Percentiles rank a stretch among this genome's conserved stretches.
Conservation (phyloP, 176 grass and related monocot genomes). For the Olyra latifolia region DNA sequence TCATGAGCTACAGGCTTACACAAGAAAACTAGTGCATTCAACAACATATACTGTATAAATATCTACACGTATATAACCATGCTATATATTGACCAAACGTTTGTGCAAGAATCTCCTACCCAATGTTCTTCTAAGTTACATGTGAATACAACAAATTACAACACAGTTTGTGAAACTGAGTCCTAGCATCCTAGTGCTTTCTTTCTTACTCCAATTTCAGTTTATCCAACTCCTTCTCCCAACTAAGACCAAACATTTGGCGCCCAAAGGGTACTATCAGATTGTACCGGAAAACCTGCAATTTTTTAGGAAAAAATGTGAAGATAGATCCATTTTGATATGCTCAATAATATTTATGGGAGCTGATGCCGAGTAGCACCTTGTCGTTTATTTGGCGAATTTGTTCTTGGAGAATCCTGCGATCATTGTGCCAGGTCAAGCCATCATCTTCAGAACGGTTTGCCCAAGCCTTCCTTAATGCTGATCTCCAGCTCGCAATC, state of each 20-base stretch:
- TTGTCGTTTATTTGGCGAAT: constrained; percentile 81
- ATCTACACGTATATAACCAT: neutral
- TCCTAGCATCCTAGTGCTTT: neutral
- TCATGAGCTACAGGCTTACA: neutral
- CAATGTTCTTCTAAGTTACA: constrained; percentile 29
- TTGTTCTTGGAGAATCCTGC: constrained; percentile 50
- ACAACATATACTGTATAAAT: neutral
- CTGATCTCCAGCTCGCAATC: constrained; percentile 54
- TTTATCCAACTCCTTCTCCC: constrained; percentile 84
- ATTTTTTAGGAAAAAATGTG: neutral
- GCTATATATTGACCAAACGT: neutral
- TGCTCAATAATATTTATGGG: no score
- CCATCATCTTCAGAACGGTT: constrained; percentile 33
- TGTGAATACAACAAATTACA: constrained; percentile 18
- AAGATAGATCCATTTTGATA: neutral
- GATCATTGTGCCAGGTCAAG: constrained; percentile 48
- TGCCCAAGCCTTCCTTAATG: constrained; percentile 58
- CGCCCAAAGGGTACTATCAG: constrained; percentile 82
- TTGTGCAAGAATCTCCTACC: constrained; percentile 10
- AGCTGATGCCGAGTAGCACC: constrained; percentile 31
- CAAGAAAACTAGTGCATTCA: neutral
- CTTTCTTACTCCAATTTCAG: constrained; percentile 47
- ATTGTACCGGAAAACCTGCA: constrained; percentile 87
- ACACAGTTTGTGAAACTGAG: neutral
- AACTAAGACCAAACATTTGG: constrained; percentile 88